Evolutionary conservation across 768 basidiomycete genomes (phyloP).

Genomic region (Collybiopsis confluens): DNA sequence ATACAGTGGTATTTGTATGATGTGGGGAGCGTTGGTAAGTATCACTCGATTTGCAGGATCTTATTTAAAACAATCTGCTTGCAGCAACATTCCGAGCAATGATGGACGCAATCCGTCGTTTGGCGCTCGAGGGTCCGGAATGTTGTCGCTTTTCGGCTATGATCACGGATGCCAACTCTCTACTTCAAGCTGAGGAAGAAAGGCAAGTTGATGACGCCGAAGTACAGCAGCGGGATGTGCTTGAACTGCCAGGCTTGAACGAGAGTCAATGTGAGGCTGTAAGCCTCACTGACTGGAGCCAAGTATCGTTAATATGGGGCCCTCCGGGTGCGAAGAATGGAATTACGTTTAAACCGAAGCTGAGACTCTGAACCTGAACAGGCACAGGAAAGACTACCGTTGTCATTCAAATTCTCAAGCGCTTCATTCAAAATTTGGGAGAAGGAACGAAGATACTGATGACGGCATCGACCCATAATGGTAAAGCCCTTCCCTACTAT

Average conservation of each 20-base stretch:
- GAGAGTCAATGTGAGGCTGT: constrained; percentile 53
- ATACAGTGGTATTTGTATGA: constrained; percentile 67
- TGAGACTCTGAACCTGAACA: constrained; percentile 19
- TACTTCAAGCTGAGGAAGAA: background rate
- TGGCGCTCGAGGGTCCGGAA: constrained; percentile 36
- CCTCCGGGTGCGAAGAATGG: constrained; percentile 45
- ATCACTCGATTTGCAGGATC: background rate
- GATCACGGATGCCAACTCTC: constrained; percentile 32
- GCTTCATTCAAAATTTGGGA: constrained; percentile 27
- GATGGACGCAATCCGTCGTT: constrained; percentile 54
- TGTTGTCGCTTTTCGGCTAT: constrained; percentile 49
- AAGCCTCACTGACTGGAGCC: constrained; percentile 25
- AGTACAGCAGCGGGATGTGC: constrained; percentile 9
- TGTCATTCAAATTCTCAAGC: constrained; percentile 54
- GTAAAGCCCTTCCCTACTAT: constrained; percentile 21
- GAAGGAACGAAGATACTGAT: constrained; percentile 49
- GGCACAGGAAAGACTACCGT: constrained; percentile 74
- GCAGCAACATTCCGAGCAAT: constrained; percentile 60
- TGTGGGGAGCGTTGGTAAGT: constrained; percentile 54
- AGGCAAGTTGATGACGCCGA: background rate
- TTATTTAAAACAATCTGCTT: background rate
- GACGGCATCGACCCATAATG: constrained; percentile 71
- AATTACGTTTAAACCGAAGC: background rate
- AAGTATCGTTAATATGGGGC: constrained; percentile 62
- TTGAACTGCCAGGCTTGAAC: constrained; percentile 30